These are phyloP conservation scores for Marasmius oreades DNA, from an alignment of 1,284 basidiomycete species.

Conservation along the genomic window DNA sequence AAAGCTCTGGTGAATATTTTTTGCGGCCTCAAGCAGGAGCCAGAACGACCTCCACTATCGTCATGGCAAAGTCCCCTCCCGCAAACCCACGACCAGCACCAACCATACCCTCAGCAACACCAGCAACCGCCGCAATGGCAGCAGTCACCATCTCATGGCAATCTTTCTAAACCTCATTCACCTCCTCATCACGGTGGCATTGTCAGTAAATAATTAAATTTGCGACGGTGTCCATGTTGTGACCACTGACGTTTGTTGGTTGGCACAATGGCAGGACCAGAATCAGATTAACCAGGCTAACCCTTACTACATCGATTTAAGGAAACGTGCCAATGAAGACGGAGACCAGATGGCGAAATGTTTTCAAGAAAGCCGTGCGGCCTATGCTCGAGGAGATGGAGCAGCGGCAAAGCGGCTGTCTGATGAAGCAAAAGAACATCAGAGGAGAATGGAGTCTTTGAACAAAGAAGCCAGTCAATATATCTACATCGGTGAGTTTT, in stretches of 20 bases:
- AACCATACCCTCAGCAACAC: slow-evolving; percentile 8
- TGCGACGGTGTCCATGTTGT: not conserved
- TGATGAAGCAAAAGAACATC: slow-evolving; percentile 80
- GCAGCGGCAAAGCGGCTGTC: slow-evolving; percentile 82
- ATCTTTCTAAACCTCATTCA: slow-evolving; percentile 5
- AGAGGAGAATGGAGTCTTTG: slow-evolving; percentile 75
- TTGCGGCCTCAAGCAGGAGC: slow-evolving; percentile 8
- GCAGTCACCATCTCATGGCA: slow-evolving; percentile 4
- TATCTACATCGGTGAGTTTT: slow-evolving; percentile 74
- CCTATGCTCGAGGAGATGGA: slow-evolving; percentile 71
- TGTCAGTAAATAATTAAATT: not conserved
- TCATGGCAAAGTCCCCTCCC: slow-evolving; percentile 6
- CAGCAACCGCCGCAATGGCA: slow-evolving; percentile 7
- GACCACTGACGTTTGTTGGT: not conserved
- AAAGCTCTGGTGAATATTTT: slow-evolving; percentile 7
- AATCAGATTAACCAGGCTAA: slow-evolving; percentile 70
- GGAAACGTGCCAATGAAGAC: slow-evolving; percentile 71
- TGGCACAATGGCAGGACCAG: slow-evolving; percentile 41
- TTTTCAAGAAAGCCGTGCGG: slow-evolving; percentile 66
- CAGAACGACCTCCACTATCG: slow-evolving; percentile 4
- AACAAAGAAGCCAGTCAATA: slow-evolving; percentile 87
- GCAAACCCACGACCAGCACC: slow-evolving; percentile 3
- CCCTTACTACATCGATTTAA: slow-evolving; percentile 63
- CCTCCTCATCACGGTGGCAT: not conserved
- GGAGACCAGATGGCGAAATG: slow-evolving; percentile 70